Evolutionary conservation across 352 stramenopile genomes (phyloP).

Genomic region (Phytopythium helicoides): DNA sequence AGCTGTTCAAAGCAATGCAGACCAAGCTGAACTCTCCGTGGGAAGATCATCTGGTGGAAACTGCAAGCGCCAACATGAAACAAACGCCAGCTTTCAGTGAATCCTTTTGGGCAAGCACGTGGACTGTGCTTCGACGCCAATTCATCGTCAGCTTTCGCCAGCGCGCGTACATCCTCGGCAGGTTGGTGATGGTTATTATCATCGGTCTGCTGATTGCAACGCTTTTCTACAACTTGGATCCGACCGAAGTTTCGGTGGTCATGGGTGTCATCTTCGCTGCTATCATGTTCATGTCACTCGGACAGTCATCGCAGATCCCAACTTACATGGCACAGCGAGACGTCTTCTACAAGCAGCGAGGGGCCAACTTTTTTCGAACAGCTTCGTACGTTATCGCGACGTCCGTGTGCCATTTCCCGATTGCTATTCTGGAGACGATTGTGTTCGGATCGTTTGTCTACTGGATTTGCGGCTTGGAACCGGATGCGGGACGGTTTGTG

Average conservation of each 20-base stretch:
- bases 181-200: constrained; percentile 21
- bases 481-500: constrained; percentile 21
- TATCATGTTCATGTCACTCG: constrained; percentile 65
- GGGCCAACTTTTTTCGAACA: constrained; percentile 75
- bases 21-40: constrained; percentile 21
- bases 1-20: constrained; percentile 22
- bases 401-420: constrained; percentile 30
- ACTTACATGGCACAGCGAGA: constrained; percentile 45
- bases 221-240: constrained; percentile 1
- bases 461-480: constrained; percentile 69
- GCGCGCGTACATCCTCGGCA: constrained; percentile 29
- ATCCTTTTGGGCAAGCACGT: constrained; percentile 27
- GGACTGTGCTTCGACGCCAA: constrained; percentile 36
- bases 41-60: constrained; percentile 10
- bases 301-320: constrained; percentile 54
- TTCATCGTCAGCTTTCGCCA: constrained; percentile 59
- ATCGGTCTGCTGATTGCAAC: not conserved
- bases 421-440: constrained; percentile 50
- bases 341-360: constrained; percentile 78
- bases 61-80: constrained; percentile 10
- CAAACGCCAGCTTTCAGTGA: constrained; percentile 28
- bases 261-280: constrained; percentile 57
- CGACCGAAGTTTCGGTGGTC: not conserved
- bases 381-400: constrained; percentile 61
- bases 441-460: constrained; percentile 82